These are phyloP conservation scores for Plantago ovata DNA, from an alignment of 257 asterid genomes.

Conservation along the genomic window DNA sequence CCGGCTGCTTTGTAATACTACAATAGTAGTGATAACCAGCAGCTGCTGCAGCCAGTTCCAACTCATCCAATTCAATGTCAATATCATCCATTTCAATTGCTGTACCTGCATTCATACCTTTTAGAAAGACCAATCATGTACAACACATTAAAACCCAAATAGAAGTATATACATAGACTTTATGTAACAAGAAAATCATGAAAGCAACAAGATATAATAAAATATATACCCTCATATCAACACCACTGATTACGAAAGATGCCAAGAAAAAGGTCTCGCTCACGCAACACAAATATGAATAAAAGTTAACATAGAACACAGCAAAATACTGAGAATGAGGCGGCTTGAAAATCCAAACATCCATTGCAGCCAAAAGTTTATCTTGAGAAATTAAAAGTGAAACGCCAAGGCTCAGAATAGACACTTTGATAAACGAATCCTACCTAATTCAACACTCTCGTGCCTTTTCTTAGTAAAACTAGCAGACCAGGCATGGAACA, in stretches of 20 bases:
- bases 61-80: conserved; percentile 71
- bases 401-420: too few species aligned
- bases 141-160: background rate
- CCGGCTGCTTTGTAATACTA: conserved; percentile 51
- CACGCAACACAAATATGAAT: background rate
- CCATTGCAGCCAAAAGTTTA: background rate
- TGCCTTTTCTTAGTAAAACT: too few species aligned
- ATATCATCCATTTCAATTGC: conserved; percentile 56
- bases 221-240: background rate
- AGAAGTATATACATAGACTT: background rate
- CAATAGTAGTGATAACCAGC: conserved; percentile 77
- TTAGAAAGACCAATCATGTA: conserved; percentile 15
- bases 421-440: too few species aligned
- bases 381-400: too few species aligned
- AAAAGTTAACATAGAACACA: background rate
- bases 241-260: background rate
- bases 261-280: background rate
- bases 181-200: background rate
- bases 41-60: conserved; percentile 86
- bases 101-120: conserved; percentile 34
- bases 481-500: too few species aligned
- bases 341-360: background rate
- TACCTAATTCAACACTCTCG: too few species aligned
- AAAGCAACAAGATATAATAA: background rate
- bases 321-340: background rate